A percentile compares a stretch with the other conserved stretches of the same genome.
Evolutionary conservation across 176 grass and related monocot genomes (phyloP).

Genomic region (Musa itinerans): DNA sequence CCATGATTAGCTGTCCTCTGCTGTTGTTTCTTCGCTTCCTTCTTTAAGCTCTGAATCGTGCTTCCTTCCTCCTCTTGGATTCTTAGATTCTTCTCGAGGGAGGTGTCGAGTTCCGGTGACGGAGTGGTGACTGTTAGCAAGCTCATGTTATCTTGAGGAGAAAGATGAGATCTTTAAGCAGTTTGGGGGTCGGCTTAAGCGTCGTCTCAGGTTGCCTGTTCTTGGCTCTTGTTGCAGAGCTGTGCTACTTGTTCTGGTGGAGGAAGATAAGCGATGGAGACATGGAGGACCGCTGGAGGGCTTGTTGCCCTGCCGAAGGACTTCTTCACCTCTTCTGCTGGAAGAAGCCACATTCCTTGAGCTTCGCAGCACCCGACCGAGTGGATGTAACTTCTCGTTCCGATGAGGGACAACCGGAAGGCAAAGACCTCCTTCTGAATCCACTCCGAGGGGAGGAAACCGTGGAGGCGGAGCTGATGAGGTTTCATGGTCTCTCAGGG

Average conservation of each 20-base stretch:
- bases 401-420: not conserved
- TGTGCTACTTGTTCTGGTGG: slow-evolving; percentile 3
- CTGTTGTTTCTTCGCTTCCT: not conserved
- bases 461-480: slow-evolving; percentile 12
- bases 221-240: slow-evolving; percentile 5
- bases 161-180: not conserved
- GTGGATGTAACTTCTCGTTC: not conserved
- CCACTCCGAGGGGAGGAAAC: not conserved
- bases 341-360: not conserved
- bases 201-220: not conserved
- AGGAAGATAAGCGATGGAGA: not conserved
- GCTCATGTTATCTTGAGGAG: not conserved
- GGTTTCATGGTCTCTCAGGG: not conserved
- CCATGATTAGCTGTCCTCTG: not conserved
- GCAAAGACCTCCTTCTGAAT: slow-evolving; percentile 1
- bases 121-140: not conserved
- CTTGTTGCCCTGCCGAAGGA: not conserved
- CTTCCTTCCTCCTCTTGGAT: not conserved
- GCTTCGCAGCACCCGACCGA: not conserved
- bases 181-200: not conserved
- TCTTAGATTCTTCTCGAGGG: not conserved
- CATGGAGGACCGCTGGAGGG: not conserved
- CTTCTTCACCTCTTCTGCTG: slow-evolving; percentile 7
- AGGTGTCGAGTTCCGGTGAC: not conserved
- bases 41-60: not conserved